A percentile compares a stretch with the other conserved stretches of the same genome.
phyloP scores from a whole-genome alignment of 768 basidiomycete genomes.

The Termitomyces heimii region DNA sequence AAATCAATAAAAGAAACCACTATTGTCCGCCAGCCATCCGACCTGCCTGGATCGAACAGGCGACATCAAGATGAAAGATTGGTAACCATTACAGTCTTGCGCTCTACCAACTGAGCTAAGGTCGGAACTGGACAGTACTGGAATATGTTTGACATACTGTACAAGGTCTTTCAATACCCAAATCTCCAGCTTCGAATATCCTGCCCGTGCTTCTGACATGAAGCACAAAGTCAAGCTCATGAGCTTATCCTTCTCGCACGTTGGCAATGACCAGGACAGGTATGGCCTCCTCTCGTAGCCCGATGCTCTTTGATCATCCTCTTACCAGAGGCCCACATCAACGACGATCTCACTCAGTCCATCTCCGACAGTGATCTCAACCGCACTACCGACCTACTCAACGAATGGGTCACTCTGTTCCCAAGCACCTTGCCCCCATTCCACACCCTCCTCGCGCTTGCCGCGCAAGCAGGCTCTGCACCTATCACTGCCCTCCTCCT shows the following conservation, averaged over 20 bases:
- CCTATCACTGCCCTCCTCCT: constrained; percentile 8
- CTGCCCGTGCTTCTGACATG: neutral
- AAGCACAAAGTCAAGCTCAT: neutral
- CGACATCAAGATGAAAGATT: neutral
- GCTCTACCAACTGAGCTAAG: constrained; percentile 13
- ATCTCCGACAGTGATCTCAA: neutral
- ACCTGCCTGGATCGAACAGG: constrained; percentile 4
- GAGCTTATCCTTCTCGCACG: neutral
- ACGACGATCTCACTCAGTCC: neutral
- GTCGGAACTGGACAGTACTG: too few species aligned
- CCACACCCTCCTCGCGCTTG: constrained; percentile 1
- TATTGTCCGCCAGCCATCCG: too few species aligned
- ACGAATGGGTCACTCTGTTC: constrained; percentile 1
- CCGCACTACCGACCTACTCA: neutral
- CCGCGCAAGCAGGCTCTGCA: neutral
- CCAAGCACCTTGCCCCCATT: neutral
- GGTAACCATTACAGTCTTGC: constrained; percentile 9
- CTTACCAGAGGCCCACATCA: neutral
- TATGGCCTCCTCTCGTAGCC: neutral
- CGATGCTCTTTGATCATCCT: neutral
- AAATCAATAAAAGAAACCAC: too few species aligned
- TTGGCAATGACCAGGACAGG: constrained; percentile 1
- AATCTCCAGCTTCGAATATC: too few species aligned
- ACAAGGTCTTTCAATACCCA: too few species aligned
- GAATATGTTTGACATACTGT: too few species aligned